Evolutionary conservation across 2,329 filamentous ascomycete genomes (phyloP), one percentile per base, ranked within the genome.

Genomic region (Verticillium tricorpus): DNA sequence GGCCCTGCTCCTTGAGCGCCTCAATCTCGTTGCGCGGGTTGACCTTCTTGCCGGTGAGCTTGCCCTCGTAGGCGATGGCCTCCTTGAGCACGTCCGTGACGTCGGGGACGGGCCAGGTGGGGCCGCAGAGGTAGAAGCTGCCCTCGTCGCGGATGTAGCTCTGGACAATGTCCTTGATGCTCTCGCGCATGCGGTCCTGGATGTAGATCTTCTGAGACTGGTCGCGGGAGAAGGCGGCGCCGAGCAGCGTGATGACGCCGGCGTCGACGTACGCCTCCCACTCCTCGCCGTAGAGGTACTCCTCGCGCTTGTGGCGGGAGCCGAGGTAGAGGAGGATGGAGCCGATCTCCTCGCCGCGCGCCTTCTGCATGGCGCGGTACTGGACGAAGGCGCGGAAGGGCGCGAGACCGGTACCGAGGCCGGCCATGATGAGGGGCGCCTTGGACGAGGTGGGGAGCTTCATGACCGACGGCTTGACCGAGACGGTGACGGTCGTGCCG

Each of bases 301-400:
- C 95, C 79, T 99, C 95, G 67, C 93, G 92, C 82, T 97, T 93
- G 83, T 97, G 93, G 60, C 95, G 93, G 19, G 93, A 94, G 66
- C 95, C 95, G 82, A 99, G 94, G 84, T 98, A 99, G 63, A 99
- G 81, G 60, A 99, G 86, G 65, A 98, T 95, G 54, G 92, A 82
- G 60, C 95, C 95, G 68, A 99, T 97, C 62, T 95, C 88, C 81
- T 96, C 93, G 76, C 95, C 95, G 76, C 96, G 92, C n/a, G 92
- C 89, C 81, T 97, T 97, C 75, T 99, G 94, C 87, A 96, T 93
- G 58, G 95, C 95, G 62, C 95, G 94, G 80, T 99, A 95, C 80
- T 99, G 95, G 56, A 98, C 90, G 73, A 99, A 99, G 63, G 95
- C 95, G 67, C 95, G 92, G 92, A 99, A 99, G n/a, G 95, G 95